phyloP scores from a whole-genome alignment of 441 rosid genomes.

The Croton laevigatus region DNA sequence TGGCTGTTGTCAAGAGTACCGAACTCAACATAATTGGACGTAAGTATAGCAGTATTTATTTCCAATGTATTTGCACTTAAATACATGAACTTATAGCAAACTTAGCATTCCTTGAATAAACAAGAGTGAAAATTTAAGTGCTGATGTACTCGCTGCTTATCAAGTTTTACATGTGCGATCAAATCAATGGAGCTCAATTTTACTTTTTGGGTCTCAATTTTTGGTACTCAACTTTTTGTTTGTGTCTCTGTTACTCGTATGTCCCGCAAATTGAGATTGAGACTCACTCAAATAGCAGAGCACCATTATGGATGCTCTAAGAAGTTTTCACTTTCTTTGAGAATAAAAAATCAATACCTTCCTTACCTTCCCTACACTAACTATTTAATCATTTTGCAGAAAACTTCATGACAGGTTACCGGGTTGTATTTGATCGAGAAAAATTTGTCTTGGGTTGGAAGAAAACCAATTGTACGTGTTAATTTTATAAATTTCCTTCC shows the following conservation, averaged over 20 bases:
- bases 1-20: slow-evolving; percentile 73
- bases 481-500: slow-evolving; percentile 2
- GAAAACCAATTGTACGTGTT: slow-evolving; percentile 65
- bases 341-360: neutral
- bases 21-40: slow-evolving; percentile 85
- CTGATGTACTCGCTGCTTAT: too few species aligned
- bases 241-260: too few species aligned
- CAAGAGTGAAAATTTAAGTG: neutral
- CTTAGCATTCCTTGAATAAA: neutral
- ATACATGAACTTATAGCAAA: neutral
- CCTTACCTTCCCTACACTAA: neutral
- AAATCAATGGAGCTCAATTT: neutral
- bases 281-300: too few species aligned
- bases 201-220: neutral
- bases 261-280: too few species aligned
- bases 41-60: slow-evolving; percentile 34
- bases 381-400: slow-evolving; percentile 40
- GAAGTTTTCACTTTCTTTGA: neutral
- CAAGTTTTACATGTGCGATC: too few species aligned
- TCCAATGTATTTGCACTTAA: neutral
- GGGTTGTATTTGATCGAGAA: slow-evolving; percentile 74
- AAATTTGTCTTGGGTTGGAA: slow-evolving; percentile 72
- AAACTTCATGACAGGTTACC: slow-evolving; percentile 79
- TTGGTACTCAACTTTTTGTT: too few species aligned
- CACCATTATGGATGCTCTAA: neutral